Percentiles rank a stretch among this genome's conserved stretches.
Evolutionary conservation across 2,329 filamentous ascomycete genomes (phyloP).

Genomic region (Teratosphaeriaceae sp.): DNA sequence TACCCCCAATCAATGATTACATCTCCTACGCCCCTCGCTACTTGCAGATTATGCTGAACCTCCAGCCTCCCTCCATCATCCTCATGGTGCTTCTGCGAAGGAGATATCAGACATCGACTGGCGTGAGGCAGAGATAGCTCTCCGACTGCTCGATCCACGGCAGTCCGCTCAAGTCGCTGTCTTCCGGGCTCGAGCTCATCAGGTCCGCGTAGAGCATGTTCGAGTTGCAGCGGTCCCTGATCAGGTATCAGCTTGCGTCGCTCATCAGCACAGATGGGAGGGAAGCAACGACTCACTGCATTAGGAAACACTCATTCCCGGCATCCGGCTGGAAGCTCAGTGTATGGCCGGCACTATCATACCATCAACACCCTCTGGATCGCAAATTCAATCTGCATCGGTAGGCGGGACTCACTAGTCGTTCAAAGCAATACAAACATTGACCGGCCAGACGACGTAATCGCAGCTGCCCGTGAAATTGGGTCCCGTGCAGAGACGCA

Average conservation of each 20-base stretch:
- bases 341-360: constrained; percentile 16
- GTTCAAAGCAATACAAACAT: constrained; percentile 20
- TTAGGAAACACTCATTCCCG: constrained; percentile 23
- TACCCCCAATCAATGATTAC: not conserved
- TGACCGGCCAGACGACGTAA: constrained; percentile 16
- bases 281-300: constrained; percentile 22
- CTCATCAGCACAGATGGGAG: not conserved
- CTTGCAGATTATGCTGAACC: too few species aligned
- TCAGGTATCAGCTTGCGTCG: not conserved
- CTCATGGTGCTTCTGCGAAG: too few species aligned
- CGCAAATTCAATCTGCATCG: too few species aligned
- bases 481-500: not conserved
- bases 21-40: not conserved
- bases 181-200: constrained; percentile 6
- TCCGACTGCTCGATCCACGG: constrained; percentile 17
- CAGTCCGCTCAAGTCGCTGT: constrained; percentile 15
- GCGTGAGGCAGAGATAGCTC: constrained; percentile 23
- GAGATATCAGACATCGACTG: too few species aligned
- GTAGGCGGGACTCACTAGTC: too few species aligned
- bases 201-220: constrained; percentile 9
- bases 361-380: too few species aligned
- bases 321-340: constrained; percentile 17
- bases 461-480: constrained; percentile 3
- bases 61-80: not conserved
- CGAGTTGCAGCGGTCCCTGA: constrained; percentile 16